Conservation (phyloP, 176 grass and related monocot species). For the Avena eriantha region DNA sequence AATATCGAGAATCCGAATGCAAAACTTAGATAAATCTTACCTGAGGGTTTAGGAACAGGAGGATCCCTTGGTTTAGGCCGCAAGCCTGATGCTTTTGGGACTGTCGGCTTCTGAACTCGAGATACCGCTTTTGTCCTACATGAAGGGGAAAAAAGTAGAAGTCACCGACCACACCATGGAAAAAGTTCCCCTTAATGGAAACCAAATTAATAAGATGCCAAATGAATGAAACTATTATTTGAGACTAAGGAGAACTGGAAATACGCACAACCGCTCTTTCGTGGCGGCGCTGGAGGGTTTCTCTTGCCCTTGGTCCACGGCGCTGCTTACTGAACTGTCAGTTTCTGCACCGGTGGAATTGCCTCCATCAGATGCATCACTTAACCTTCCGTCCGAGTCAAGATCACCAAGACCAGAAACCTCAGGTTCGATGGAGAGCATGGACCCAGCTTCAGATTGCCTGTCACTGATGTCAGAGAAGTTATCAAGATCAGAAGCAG, state of each 20-base stretch:
- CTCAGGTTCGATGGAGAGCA: slow-evolving; percentile 57
- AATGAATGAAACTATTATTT: slow-evolving; percentile 32
- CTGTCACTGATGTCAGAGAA: slow-evolving; percentile 68
- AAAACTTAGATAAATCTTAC: slow-evolving; percentile 50
- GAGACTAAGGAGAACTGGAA: slow-evolving; percentile 1
- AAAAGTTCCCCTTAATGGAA: background rate
- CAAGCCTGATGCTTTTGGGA: slow-evolving; percentile 61
- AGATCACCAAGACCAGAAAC: slow-evolving; percentile 57
- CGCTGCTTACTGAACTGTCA: slow-evolving; percentile 61
- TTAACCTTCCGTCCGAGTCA: slow-evolving; percentile 77
- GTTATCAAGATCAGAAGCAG: slow-evolving; percentile 60
- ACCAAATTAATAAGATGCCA: slow-evolving; percentile 13
- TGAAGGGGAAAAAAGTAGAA: slow-evolving; percentile 5
- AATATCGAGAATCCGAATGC: slow-evolving; percentile 11
- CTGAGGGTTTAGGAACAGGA: slow-evolving; percentile 63
- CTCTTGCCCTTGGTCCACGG: slow-evolving; percentile 59
- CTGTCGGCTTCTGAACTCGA: slow-evolving; percentile 68
- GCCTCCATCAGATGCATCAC: slow-evolving; percentile 77
- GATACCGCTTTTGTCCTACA: slow-evolving; percentile 59
- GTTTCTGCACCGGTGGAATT: slow-evolving; percentile 64
- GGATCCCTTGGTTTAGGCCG: slow-evolving; percentile 70
- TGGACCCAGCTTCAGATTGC: slow-evolving; percentile 75
- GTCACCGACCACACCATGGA: background rate
- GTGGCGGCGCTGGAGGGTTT: slow-evolving; percentile 41
- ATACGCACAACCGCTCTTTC: slow-evolving; percentile 78